phyloP scores from a whole-genome alignment of 345 rosid species.

The Lumnitzera racemosa region DNA sequence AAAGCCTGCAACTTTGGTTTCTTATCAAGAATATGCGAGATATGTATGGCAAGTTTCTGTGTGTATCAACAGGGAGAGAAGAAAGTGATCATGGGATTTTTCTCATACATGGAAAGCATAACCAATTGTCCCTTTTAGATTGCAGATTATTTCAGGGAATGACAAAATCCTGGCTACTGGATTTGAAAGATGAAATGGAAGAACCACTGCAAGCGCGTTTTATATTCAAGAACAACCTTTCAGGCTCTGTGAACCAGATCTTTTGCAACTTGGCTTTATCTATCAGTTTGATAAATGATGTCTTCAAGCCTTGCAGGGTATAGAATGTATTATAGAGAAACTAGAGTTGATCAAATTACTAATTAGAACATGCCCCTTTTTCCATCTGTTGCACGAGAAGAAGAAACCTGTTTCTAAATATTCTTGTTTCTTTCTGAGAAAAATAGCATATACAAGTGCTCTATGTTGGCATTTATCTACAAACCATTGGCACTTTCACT shows the following conservation, averaged over 20 bases:
- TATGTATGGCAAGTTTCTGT: too few species aligned
- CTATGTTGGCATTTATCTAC: too few species aligned
- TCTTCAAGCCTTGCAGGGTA: slow-evolving; percentile 58
- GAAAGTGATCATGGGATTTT: background rate
- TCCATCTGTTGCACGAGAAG: background rate
- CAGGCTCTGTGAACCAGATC: slow-evolving; percentile 56
- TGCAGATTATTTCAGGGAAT: slow-evolving; percentile 50
- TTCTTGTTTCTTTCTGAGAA: too few species aligned
- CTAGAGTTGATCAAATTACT: background rate
- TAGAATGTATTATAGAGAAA: background rate
- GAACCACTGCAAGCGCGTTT: slow-evolving; percentile 58
- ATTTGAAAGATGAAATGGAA: slow-evolving; percentile 63
- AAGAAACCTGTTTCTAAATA: too few species aligned
- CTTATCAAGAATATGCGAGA: too few species aligned
- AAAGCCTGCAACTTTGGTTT: background rate
- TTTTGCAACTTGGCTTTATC: slow-evolving; percentile 53
- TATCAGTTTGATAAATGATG: slow-evolving; percentile 45
- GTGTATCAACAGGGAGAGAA: too few species aligned
- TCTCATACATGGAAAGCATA: slow-evolving; percentile 6
- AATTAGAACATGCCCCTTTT: background rate
- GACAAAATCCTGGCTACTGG: slow-evolving; percentile 69
- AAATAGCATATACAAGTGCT: too few species aligned
- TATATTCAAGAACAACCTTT: slow-evolving; percentile 43
- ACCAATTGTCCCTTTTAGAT: slow-evolving; percentile 26
- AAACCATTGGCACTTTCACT: too few species aligned